Percentiles rank a stretch among this genome's conserved stretches.
These are phyloP conservation scores for Buxus sempervirens DNA, from an alignment of 164 flowering plant species.

Conservation along the genomic window DNA sequence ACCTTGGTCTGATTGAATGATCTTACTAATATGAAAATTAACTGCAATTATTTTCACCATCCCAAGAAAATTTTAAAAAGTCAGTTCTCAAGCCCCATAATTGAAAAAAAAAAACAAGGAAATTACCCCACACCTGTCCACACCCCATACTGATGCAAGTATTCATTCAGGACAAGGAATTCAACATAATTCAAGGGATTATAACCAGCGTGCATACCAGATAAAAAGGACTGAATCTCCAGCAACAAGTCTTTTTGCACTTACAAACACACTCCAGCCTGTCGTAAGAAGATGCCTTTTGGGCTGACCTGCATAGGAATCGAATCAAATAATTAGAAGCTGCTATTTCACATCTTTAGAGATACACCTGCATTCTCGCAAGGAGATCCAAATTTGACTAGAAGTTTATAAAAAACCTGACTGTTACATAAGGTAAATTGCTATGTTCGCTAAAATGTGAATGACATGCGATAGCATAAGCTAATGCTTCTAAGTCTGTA, in stretches of 20 bases:
- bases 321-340: slow-evolving; percentile 1
- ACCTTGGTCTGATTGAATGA: no score
- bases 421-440: no score
- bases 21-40: no score
- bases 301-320: slow-evolving; percentile 70
- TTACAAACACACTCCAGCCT: slow-evolving; percentile 91
- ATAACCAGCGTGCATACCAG: slow-evolving; percentile 40
- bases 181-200: background rate
- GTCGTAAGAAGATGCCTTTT: slow-evolving; percentile 91
- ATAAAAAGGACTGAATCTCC: slow-evolving; percentile 92
- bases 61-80: no score
- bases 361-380: background rate
- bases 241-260: slow-evolving; percentile 88
- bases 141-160: background rate
- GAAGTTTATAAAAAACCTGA: no score
- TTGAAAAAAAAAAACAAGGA: background rate
- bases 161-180: background rate
- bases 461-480: no score
- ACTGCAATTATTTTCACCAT: no score
- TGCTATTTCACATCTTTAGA: background rate
- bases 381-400: no score
- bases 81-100: background rate
- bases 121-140: background rate
- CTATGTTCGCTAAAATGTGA: no score
- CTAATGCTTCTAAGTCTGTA: no score